phyloP scores from a whole-genome alignment of 179 eudicot species.

The Spinacia oleracea region DNA sequence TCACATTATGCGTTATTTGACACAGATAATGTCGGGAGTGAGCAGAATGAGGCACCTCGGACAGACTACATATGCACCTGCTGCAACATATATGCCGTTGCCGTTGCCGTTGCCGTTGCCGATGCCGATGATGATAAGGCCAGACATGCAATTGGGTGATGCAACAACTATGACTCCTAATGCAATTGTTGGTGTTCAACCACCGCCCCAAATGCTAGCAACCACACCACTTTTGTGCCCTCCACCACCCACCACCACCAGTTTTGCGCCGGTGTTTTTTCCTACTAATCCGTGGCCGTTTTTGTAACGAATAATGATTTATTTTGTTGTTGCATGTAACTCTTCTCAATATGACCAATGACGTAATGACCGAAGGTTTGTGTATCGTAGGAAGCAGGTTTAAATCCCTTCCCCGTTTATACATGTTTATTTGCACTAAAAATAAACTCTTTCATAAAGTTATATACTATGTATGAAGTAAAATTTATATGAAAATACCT shows the following conservation, averaged over 20 bases:
- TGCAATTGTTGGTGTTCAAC: background rate
- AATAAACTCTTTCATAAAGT: too few relatives aligned
- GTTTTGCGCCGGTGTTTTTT: background rate
- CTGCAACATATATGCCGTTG: background rate
- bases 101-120: too few relatives aligned
- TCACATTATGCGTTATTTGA: background rate
- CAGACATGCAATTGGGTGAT: background rate
- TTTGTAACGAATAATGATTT: too few relatives aligned
- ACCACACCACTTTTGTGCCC: background rate
- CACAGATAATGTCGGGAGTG: background rate
- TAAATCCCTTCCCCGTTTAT: too few relatives aligned
- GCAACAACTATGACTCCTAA: background rate
- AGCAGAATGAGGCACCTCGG: background rate
- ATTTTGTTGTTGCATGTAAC: too few relatives aligned
- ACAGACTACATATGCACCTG: background rate
- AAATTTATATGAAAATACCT: too few relatives aligned
- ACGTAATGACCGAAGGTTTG: too few relatives aligned
- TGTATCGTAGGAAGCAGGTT: too few relatives aligned
- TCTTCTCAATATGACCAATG: too few relatives aligned
- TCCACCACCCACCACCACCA: background rate
- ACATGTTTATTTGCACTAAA: too few relatives aligned
- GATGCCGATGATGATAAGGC: conserved; percentile 7
- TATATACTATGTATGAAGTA: too few relatives aligned
- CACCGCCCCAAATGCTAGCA: background rate
- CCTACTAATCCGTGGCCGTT: background rate